A percentile compares a stretch with the other conserved stretches of the same genome.
Conservation (phyloP, 148 eudicot genomes). For the Hydrangea macrophylla region DNA sequence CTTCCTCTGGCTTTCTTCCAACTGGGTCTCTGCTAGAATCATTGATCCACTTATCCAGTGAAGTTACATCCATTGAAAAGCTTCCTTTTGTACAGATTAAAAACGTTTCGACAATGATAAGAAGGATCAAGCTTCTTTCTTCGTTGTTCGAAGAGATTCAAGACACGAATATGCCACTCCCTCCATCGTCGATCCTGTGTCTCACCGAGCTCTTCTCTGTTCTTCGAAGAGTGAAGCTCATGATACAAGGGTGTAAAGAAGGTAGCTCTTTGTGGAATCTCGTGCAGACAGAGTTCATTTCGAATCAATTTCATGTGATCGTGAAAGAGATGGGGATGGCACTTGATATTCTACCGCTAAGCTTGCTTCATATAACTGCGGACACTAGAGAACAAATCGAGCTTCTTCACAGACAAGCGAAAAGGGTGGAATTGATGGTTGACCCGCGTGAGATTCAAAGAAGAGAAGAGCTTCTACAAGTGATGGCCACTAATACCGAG, state of each 20-base stretch:
- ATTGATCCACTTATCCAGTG: constrained; percentile 41
- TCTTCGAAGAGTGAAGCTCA: constrained; percentile 26
- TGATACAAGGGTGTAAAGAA: constrained; percentile 33
- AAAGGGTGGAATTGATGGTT: constrained; percentile 35
- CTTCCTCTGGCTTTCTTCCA: constrained; percentile 44
- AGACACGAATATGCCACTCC: constrained; percentile 36
- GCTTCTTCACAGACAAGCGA: constrained; percentile 59
- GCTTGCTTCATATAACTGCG: constrained; percentile 35
- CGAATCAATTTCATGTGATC: constrained; percentile 37
- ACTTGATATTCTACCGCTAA: constrained; percentile 61
- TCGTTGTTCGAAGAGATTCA: constrained; percentile 54
- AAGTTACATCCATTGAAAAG: constrained; percentile 35
- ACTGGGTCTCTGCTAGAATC: constrained; percentile 49
- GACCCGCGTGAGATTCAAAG: constrained; percentile 36
- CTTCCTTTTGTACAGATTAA: constrained; percentile 42
- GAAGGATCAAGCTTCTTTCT: constrained; percentile 55
- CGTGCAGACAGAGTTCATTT: constrained; percentile 41
- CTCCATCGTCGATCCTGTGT: constrained; percentile 38
- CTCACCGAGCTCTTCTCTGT: constrained; percentile 43
- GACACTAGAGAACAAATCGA: constrained; percentile 64
- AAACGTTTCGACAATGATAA: constrained; percentile 37
- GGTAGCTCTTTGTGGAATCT: constrained; percentile 51
- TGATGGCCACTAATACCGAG: constrained; percentile 20
- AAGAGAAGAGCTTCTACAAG: constrained; percentile 33
- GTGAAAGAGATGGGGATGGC: constrained; percentile 52